These are phyloP conservation scores for Choiromyces venosus DNA, from an alignment of 495 filamentous ascomycete species.

Conservation along the genomic window DNA sequence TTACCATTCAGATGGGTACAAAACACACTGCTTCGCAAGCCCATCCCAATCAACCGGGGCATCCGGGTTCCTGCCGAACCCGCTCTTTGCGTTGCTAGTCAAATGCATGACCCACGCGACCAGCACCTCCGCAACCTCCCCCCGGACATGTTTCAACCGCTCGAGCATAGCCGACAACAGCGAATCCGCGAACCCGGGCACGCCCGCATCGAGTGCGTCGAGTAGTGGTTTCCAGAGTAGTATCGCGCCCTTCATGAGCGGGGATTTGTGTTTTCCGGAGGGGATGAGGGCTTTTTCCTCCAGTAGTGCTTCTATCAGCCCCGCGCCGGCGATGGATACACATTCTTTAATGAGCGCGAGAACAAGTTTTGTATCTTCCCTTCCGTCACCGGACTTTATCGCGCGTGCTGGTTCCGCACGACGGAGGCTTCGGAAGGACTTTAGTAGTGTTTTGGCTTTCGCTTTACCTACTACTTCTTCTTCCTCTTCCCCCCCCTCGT, in stretches of 20 bases:
- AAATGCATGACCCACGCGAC: constrained; percentile 30
- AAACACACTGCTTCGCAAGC: constrained; percentile 28
- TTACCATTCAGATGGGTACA: constrained; percentile 36
- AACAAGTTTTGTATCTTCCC: constrained; percentile 21
- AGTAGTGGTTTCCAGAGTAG: constrained; percentile 38
- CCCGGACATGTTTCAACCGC: constrained; percentile 15
- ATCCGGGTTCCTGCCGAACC: constrained; percentile 11
- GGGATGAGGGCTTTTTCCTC: constrained; percentile 41
- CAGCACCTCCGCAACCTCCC: constrained; percentile 33
- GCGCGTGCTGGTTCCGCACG: constrained; percentile 19
- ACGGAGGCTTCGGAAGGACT: constrained; percentile 12
- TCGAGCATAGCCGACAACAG: constrained; percentile 37
- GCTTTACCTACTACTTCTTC: too few species aligned
- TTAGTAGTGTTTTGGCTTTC: constrained; percentile 6
- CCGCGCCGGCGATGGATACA: constrained; percentile 24
- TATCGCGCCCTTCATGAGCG: constrained; percentile 37
- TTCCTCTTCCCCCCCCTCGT: too few species aligned
- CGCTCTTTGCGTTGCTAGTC: constrained; percentile 8
- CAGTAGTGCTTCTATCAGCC: constrained; percentile 33
- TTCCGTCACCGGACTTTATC: constrained; percentile 24
- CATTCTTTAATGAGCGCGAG: constrained; percentile 37
- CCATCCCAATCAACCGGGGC: constrained; percentile 24
- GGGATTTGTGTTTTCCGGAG: constrained; percentile 33
- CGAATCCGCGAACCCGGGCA: constrained; percentile 23
- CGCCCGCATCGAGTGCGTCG: constrained; percentile 21